These are phyloP conservation scores for Magnolia officinalis DNA, from an alignment of 164 flowering plant genomes.

Conservation along the genomic window DNA sequence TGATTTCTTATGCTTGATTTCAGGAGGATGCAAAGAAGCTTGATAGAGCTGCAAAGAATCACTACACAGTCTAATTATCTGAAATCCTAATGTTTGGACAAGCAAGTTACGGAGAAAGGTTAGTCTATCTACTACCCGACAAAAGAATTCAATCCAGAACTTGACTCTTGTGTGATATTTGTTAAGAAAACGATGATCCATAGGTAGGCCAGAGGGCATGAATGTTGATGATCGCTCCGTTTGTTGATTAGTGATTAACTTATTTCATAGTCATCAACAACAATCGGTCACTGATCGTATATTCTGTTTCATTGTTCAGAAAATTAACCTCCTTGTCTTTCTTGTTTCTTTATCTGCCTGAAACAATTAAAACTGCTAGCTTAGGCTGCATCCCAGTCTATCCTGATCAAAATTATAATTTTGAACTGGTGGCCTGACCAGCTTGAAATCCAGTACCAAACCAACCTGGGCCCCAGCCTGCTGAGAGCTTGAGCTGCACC, in stretches of 20 bases:
- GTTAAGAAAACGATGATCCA: not conserved
- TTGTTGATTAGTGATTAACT: not conserved
- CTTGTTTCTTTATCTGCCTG: not conserved
- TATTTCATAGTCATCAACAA: not conserved
- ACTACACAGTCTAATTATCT: constrained; percentile 25
- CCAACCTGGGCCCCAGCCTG: no score
- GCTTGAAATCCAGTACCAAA: no score
- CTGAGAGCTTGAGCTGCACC: no score
- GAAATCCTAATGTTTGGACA: not conserved
- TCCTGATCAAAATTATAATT: no score
- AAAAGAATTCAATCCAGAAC: not conserved
- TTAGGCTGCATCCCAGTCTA: no score
- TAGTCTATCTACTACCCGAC: not conserved
- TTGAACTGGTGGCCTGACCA: no score
- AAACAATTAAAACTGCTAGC: no score
- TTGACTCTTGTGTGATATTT: not conserved
- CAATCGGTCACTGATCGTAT: not conserved
- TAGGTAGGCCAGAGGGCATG: not conserved
- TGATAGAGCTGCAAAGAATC: constrained; percentile 59
- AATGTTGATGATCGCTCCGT: not conserved
- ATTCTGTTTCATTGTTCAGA: not conserved
- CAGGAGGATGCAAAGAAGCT: constrained; percentile 76
- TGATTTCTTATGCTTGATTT: constrained; percentile 10
- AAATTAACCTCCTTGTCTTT: not conserved
- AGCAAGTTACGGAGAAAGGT: not conserved